phyloP scores from a whole-genome alignment of 2,329 filamentous ascomycete genomes.

The Fusarium fracticaudum region DNA sequence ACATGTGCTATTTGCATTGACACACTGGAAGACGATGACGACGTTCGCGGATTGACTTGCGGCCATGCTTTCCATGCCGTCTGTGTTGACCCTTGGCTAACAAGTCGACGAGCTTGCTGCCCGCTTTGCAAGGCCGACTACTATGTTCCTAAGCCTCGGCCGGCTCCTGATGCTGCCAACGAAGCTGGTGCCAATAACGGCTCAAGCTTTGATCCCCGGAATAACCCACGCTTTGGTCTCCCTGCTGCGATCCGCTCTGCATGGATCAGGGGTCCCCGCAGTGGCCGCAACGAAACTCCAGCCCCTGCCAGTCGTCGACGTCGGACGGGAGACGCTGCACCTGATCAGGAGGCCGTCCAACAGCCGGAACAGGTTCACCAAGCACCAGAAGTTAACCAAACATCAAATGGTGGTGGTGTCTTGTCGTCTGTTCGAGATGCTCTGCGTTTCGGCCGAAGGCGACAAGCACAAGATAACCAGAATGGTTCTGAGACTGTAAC shows the following conservation, averaged over 20 bases:
- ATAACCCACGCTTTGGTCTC: conserved; percentile 59
- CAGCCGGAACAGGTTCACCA: conserved; percentile 18
- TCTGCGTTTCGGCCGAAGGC: conserved; percentile 46
- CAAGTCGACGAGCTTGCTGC: conserved; percentile 91
- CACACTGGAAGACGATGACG: conserved; percentile 91
- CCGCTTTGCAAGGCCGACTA: conserved; percentile 98
- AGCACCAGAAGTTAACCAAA: conserved; percentile 18
- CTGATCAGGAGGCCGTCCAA: conserved; percentile 19
- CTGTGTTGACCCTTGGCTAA: conserved; percentile 97
- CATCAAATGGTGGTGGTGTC: conserved; percentile 37
- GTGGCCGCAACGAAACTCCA: not conserved
- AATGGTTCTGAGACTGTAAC: conserved; percentile 45
- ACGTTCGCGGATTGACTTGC: conserved; percentile 91
- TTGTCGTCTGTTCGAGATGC: conserved; percentile 47
- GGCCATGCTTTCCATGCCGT: conserved; percentile 98
- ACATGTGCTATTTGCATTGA: conserved; percentile 98
- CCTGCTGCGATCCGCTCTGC: conserved; percentile 54
- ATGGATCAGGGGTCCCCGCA: conserved; percentile 47
- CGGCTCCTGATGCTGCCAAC: conserved; percentile 54
- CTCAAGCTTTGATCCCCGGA: conserved; percentile 48
- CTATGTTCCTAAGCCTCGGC: conserved; percentile 89
- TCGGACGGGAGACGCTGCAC: conserved; percentile 9
- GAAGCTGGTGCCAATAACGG: conserved; percentile 46
- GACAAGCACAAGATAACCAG: conserved; percentile 28
- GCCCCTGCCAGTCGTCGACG: conserved; percentile 16